A percentile compares a stretch with the other conserved stretches of the same genome.
These are phyloP conservation scores for Exophiala mesophila DNA, from an alignment of 2,329 filamentous ascomycete genomes.

Conservation along the genomic window DNA sequence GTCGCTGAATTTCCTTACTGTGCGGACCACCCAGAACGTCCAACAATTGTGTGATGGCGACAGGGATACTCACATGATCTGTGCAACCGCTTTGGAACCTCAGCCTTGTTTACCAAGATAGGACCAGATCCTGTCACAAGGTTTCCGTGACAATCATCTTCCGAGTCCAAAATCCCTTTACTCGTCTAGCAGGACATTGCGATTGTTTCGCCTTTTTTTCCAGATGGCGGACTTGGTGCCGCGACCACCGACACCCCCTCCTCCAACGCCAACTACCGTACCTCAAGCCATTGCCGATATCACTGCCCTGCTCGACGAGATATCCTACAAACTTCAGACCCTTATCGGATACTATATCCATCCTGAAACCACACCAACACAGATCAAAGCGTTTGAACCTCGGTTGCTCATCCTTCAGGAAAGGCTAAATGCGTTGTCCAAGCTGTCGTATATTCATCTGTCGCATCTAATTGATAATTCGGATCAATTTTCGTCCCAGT, in stretches of 20 bases:
- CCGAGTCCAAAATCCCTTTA: too few species aligned
- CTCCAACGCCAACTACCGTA: conserved; percentile 18
- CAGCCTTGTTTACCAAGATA: too few species aligned
- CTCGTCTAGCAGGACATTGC: too few species aligned
- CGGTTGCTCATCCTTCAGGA: conserved; percentile 26
- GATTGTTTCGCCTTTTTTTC: too few species aligned
- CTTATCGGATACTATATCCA: conserved; percentile 27
- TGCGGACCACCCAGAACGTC: too few species aligned
- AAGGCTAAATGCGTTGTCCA: conserved; percentile 15
- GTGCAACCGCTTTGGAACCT: too few species aligned
- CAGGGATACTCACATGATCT: too few species aligned
- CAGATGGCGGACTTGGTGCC: too few species aligned
- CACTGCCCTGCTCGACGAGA: conserved; percentile 10
- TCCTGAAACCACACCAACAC: conserved; percentile 20
- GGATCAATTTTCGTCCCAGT: conserved; percentile 16
- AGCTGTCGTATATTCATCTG: conserved; percentile 18
- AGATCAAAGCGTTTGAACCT: conserved; percentile 24
- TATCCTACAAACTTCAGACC: conserved; percentile 23
- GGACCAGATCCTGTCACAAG: too few species aligned
- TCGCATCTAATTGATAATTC: conserved; percentile 23
- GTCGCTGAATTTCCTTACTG: too few species aligned
- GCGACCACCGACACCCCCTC: conserved; percentile 5
- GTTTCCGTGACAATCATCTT: too few species aligned
- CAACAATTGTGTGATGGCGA: too few species aligned
- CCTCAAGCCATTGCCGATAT: conserved; percentile 22